Conservation (phyloP, 352 stramenopile species). For the Phytophthora brassicae region DNA sequence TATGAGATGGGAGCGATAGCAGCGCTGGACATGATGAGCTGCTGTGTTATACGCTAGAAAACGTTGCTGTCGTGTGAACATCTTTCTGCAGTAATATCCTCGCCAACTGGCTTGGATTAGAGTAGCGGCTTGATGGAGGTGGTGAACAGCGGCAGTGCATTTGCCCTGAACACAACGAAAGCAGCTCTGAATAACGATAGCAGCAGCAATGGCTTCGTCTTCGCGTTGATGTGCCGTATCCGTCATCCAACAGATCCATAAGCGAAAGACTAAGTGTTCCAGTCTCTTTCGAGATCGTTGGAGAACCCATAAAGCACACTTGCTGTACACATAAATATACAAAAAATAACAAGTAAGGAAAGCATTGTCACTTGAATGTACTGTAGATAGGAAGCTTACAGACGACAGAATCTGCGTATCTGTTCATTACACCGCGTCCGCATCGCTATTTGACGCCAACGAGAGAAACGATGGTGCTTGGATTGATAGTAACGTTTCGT, state of each 20-base stretch:
- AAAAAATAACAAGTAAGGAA: background rate
- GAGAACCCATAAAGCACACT: conserved; percentile 46
- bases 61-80: conserved; percentile 36
- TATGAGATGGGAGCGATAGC: conserved; percentile 41
- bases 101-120: conserved; percentile 51
- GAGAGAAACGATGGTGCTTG: conserved; percentile 19
- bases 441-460: conserved; percentile 30
- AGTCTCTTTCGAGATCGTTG: conserved; percentile 35
- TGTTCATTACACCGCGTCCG: conserved; percentile 27
- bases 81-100: conserved; percentile 49
- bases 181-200: conserved; percentile 60
- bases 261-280: conserved; percentile 17
- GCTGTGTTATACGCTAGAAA: conserved; percentile 42
- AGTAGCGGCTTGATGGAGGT: conserved; percentile 33
- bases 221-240: conserved; percentile 26
- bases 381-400: conserved; percentile 34
- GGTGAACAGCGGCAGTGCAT: conserved; percentile 18
- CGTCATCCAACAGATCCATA: conserved; percentile 42
- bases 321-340: conserved; percentile 33
- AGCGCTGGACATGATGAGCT: conserved; percentile 37
- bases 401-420: conserved; percentile 41
- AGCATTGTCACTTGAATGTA: background rate
- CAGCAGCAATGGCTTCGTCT: conserved; percentile 45
- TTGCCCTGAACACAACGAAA: conserved; percentile 34
- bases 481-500: conserved; percentile 3